A percentile compares a stretch with the other conserved stretches of the same genome.
phyloP scores from a whole-genome alignment of 2,329 filamentous ascomycete species.

The Phyllosticta citrichinensis region DNA sequence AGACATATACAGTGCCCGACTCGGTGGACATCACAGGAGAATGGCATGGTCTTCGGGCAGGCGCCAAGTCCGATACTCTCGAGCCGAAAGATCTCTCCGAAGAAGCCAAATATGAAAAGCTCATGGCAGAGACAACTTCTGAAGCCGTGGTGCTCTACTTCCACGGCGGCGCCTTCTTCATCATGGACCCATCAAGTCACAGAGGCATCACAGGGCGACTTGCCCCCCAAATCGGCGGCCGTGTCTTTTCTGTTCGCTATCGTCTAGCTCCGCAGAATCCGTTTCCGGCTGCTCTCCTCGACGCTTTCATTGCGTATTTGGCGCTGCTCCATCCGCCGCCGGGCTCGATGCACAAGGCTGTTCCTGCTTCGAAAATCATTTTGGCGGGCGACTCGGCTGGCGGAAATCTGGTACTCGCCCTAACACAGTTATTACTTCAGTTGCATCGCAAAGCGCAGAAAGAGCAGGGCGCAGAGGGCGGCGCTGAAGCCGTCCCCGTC shows the following conservation, averaged over 20 bases:
- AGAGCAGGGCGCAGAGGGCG: conserved; percentile 12
- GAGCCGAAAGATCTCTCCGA: conserved; percentile 49
- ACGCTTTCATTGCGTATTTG: conserved; percentile 63
- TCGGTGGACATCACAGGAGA: conserved; percentile 55
- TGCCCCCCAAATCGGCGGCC: conserved; percentile 55
- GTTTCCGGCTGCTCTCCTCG: conserved; percentile 65
- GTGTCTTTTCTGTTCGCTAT: conserved; percentile 64
- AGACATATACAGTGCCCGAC: conserved; percentile 40
- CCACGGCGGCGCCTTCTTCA: conserved; percentile 65
- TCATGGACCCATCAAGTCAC: conserved; percentile 61
- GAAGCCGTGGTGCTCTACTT: conserved; percentile 61
- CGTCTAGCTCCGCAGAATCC: conserved; percentile 63
- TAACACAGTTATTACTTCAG: conserved; percentile 60
- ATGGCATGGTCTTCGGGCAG: conserved; percentile 62
- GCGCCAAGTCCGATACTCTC: conserved; percentile 39
- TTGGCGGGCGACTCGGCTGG: conserved; percentile 68
- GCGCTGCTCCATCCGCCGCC: conserved; percentile 61
- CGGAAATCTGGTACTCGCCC: conserved; percentile 56
- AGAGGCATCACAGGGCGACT: conserved; percentile 49
- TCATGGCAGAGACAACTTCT: conserved; percentile 58
- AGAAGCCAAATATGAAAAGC: conserved; percentile 50
- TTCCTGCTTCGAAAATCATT: conserved; percentile 57
- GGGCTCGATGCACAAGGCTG: conserved; percentile 55
- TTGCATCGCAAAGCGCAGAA: conserved; percentile 34
- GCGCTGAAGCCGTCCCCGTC: conserved; percentile 31